Percentiles rank a stretch among this genome's conserved stretches.
Evolutionary conservation across 768 basidiomycete genomes (phyloP).

Genomic region (Boletus edulis): DNA sequence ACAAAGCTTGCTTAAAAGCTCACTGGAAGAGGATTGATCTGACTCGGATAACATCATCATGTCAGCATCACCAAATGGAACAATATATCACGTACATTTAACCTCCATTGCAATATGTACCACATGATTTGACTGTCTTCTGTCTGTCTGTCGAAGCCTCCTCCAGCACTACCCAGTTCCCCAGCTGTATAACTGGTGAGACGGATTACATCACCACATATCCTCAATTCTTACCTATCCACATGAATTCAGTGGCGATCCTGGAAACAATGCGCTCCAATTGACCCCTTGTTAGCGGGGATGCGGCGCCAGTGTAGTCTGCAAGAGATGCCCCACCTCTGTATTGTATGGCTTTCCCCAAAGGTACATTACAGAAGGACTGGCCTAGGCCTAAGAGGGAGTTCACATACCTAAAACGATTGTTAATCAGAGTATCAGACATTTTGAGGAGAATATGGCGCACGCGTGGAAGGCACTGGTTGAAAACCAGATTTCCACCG

Average conservation of each 20-base stretch:
- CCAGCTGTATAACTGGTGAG: background rate
- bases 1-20: background rate
- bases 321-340: background rate
- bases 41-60: background rate
- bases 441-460: background rate
- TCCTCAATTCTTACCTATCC: background rate
- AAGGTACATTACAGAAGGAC: background rate
- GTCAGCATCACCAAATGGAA: background rate
- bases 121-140: background rate
- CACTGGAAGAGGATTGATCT: background rate
- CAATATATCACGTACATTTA: background rate
- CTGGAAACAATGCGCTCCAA: background rate
- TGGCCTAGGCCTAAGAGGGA: background rate
- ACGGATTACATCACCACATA: too few relatives aligned
- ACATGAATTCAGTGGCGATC: background rate
- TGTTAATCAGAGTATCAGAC: background rate
- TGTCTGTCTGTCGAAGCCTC: background rate
- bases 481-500: accelerated
- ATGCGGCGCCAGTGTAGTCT: background rate
- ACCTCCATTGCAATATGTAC: background rate
- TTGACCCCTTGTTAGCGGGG: background rate
- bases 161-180: background rate
- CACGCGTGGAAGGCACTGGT: background rate
- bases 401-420: background rate
- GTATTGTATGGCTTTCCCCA: too few relatives aligned